Base-by-base conservation (phyloP, 345 rosid genomes). In the Salix udensis region DNA sequence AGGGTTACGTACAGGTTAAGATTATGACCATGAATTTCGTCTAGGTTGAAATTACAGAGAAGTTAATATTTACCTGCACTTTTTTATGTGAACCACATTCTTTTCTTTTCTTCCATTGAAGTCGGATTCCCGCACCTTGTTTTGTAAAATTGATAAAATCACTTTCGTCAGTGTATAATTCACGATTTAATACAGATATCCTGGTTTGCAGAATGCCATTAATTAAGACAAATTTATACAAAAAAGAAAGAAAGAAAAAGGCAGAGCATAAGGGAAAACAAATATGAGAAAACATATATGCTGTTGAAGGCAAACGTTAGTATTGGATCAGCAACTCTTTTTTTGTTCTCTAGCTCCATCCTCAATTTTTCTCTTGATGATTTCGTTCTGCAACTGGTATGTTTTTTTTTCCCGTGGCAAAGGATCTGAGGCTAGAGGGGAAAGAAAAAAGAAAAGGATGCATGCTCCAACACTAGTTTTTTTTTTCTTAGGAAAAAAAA, bases 101-200 rank as follows among this genome's bases (percentile, higher is more conserved):
- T 87, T 92, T 80, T 96, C 95, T 68, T 68, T 90, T 30, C 70
- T 86, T 71, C 99, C 99, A 62, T 91, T 79, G 82, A 89, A 42
- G 80, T 92, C 98, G 15, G 91, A 88, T 77, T 93, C 98, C 85
- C 84, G 86, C 73, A 90, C 97, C 97, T 92, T 74, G 70, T 28
- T 30, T 53, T 72, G 71, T 15, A 36, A n/a, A 70, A 76, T 44
- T 11, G 26, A 66, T 36, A 52, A 53, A 48, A 53, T 80, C 6
- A 9, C 40, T 21, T 7, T 42, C 36, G 26, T 82, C 19, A 73
- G 30, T 65, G 60, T 23, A 30, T 53, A 3, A 46, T 13, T 67
- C 31, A 75, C 12, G 34, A 46, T 71, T 75, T 60, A 40, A 70
- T 40, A 12, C 26, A n/a, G 23, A 19, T 52, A 52, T 52, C 23